Percentiles rank a stretch among this genome's conserved stretches.
These are phyloP conservation scores for Zychaea mexicana DNA, from an alignment of 371 early-diverging fungal genomes.

Conservation along the genomic window DNA sequence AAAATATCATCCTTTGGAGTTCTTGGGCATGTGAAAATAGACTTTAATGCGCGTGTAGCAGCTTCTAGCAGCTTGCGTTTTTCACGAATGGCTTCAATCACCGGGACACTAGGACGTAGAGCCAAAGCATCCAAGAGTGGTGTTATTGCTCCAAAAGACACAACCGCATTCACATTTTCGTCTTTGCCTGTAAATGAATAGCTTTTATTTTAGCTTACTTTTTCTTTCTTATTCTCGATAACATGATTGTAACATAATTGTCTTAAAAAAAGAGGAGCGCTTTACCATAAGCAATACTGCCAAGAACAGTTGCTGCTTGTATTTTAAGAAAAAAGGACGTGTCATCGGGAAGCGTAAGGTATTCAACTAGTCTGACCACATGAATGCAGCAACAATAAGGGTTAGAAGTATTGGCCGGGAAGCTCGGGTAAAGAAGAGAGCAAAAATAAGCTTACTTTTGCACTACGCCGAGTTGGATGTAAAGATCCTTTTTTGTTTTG, in stretches of 20 bases:
- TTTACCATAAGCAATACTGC: slow-evolving; percentile 82
- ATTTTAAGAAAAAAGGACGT: slow-evolving; percentile 51
- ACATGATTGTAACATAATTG: too few relatives aligned
- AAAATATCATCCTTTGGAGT: slow-evolving; percentile 61
- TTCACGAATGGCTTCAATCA: slow-evolving; percentile 35
- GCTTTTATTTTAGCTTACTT: neutral
- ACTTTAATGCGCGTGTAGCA: slow-evolving; percentile 71
- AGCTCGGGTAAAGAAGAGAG: too few relatives aligned
- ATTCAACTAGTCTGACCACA: slow-evolving; percentile 57
- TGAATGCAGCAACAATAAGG: neutral
- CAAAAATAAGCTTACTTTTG: slow-evolving; percentile 52
- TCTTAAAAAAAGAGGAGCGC: too few relatives aligned
- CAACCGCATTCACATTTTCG: slow-evolving; percentile 62
- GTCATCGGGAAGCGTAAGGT: slow-evolving; percentile 40
- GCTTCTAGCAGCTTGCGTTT: slow-evolving; percentile 70
- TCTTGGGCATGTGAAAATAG: slow-evolving; percentile 69
- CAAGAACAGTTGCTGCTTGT: slow-evolving; percentile 74
- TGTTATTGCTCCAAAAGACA: slow-evolving; percentile 60
- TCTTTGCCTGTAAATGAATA: slow-evolving; percentile 55
- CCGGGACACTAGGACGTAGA: slow-evolving; percentile 41
- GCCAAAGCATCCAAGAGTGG: slow-evolving; percentile 65
- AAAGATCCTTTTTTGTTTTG: slow-evolving; percentile 80
- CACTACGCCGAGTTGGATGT: slow-evolving; percentile 67
- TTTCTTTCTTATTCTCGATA: neutral
- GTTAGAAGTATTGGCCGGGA: too few relatives aligned